Percentiles rank a stretch among this genome's conserved stretches.
Conservation (phyloP, 2,329 filamentous ascomycete species). For the Fusarium pseudocircinatum region DNA sequence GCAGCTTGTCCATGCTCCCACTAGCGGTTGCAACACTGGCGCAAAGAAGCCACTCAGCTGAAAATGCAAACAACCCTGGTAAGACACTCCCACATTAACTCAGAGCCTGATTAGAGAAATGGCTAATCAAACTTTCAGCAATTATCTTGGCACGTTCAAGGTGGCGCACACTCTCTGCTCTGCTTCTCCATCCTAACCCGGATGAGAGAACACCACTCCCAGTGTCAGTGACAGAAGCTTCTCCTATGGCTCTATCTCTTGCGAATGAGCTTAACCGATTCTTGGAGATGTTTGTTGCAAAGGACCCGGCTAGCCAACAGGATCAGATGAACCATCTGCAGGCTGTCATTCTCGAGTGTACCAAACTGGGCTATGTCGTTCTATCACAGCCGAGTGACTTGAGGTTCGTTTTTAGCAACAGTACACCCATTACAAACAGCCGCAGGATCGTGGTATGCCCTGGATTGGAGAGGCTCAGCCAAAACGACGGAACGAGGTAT, state of each 20-base stretch:
- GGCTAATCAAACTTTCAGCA: constrained; percentile 4
- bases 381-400: constrained; percentile 56
- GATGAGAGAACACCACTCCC: constrained; percentile 49
- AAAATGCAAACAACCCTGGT: constrained; percentile 46
- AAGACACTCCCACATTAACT: constrained; percentile 8
- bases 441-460: constrained; percentile 40
- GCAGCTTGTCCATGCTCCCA: constrained; percentile 51
- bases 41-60: constrained; percentile 42
- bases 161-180: constrained; percentile 56
- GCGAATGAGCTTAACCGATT: constrained; percentile 48
- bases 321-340: constrained; percentile 52
- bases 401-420: constrained; percentile 42
- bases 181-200: constrained; percentile 53
- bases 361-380: constrained; percentile 53
- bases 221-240: constrained; percentile 42
- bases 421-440: background rate
- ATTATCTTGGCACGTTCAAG: constrained; percentile 48
- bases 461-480: constrained; percentile 45
- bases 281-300: constrained; percentile 47
- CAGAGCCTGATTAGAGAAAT: background rate
- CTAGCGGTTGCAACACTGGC: constrained; percentile 45
- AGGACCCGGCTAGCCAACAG: constrained; percentile 38
- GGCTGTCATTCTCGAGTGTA: constrained; percentile 52
- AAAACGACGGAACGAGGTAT: constrained; percentile 39
- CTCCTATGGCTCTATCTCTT: constrained; percentile 47